phyloP scores from a whole-genome alignment of 257 asterid species.

The Nicotiana paniculata region DNA sequence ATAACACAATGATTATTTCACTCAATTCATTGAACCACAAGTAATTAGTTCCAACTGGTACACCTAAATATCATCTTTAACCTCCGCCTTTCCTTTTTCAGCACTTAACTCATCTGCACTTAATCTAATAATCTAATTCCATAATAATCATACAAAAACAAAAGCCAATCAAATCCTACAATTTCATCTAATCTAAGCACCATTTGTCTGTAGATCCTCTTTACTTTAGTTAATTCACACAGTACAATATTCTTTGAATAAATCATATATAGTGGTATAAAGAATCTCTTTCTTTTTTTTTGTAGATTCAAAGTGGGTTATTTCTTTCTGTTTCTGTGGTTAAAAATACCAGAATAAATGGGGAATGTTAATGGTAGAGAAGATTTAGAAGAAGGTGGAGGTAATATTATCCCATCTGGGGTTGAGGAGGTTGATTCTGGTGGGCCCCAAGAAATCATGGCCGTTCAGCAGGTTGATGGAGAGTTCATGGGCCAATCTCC shows the following conservation, averaged over 20 bases:
- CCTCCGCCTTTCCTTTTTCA: not conserved
- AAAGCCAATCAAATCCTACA: not conserved
- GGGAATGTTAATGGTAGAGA: conserved; percentile 89
- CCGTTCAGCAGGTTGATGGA: conserved; percentile 30
- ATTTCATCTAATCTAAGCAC: not conserved
- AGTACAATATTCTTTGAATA: not conserved
- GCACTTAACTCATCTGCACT: conserved; percentile 4
- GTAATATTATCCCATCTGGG: conserved; percentile 31
- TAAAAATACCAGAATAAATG: conserved; percentile 24
- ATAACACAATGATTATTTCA: too few relatives aligned
- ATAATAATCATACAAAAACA: not conserved
- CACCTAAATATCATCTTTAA: not conserved
- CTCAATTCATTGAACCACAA: not conserved
- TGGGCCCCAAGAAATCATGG: conserved; percentile 46
- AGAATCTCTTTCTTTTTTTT: not conserved
- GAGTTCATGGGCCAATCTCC: conserved; percentile 78
- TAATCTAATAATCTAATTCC: conserved; percentile 3
- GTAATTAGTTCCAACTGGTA: not conserved
- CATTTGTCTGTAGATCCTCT: not conserved
- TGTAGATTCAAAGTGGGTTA: not conserved
- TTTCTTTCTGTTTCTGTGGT: not conserved
- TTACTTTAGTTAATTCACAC: not conserved
- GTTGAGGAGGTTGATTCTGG: conserved; percentile 25
- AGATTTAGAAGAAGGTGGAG: conserved; percentile 38
- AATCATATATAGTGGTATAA: not conserved